Conservation (phyloP, 306 rosid species). For the Cicer pinnatifidum region DNA sequence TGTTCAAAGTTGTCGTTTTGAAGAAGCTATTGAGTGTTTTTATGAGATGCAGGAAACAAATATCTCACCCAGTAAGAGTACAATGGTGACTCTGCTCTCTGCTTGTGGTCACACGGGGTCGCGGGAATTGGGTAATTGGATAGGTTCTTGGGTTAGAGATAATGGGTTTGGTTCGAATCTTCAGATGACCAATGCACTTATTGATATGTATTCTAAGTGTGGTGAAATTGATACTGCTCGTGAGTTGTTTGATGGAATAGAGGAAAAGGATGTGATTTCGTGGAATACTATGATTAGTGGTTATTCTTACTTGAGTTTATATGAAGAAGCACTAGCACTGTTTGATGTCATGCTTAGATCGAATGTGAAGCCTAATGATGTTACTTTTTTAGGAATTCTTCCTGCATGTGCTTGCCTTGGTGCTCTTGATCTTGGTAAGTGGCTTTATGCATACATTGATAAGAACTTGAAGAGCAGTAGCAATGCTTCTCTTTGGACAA, state of each 20-base stretch:
- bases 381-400: constrained; percentile 78
- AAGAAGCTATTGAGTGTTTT: constrained; percentile 67
- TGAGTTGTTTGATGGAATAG: constrained; percentile 67
- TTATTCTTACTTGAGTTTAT: constrained; percentile 53
- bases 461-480: constrained; percentile 48
- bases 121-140: constrained; percentile 65
- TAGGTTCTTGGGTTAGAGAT: constrained; percentile 64
- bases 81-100: constrained; percentile 66
- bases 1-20: constrained; percentile 57
- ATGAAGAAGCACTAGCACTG: constrained; percentile 67
- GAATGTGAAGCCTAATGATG: constrained; percentile 68
- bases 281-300: constrained; percentile 93
- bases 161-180: constrained; percentile 56
- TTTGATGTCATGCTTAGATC: constrained; percentile 70
- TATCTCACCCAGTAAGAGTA: constrained; percentile 60
- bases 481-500: constrained; percentile 68
- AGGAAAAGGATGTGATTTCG: constrained; percentile 68
- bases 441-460: constrained; percentile 83
- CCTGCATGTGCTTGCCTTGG: constrained; percentile 83
- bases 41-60: constrained; percentile 57
- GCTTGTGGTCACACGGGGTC: constrained; percentile 69
- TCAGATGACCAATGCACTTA: constrained; percentile 63
- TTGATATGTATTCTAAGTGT: constrained; percentile 83
- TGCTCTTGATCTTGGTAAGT: constrained; percentile 84
- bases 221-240: constrained; percentile 65